Evolutionary conservation across 73 alveolate species (phyloP), one percentile per base, ranked within the genome.

Genomic region (Paramecium octaurelia): DNA sequence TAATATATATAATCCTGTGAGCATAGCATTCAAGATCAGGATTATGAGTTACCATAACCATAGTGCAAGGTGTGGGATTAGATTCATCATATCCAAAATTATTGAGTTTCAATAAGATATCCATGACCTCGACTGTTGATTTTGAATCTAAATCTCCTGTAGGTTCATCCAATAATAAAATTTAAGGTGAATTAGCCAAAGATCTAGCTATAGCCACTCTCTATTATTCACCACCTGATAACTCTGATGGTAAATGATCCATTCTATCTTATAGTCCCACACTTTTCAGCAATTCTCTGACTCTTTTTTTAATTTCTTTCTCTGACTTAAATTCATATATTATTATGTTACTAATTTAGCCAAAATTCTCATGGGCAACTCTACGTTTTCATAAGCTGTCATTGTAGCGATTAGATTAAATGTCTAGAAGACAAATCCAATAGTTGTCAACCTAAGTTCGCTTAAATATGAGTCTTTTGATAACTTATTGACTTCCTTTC

Each of bases 191-290:
- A 93, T 98, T 98, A 11, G 99, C 97, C 46, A 98, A 85, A 18
- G 99, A 98, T 84, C 99, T 86, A 5, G 99, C 99, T 50, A 98
- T 98, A 7, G 99, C 99, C 54, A 97, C 99, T 92, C 99, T 97
- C 91, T 98, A 96, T 85, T 97, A 97, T 89, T 98, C 99, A 59
- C 99, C 99, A 38, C 99, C 99, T 8, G 99, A 97, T 60, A 98
- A 94, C 69, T 98, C 99, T 44, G 99, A 95, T 20, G 99, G 99
- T 60, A 98, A 94, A 92, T 98, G 99, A 58, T 97, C 99, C 97
- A 97, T 93, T 94, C 99, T 97, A 94, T 97, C 99, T 69, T 98
- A 97, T 21, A 98, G 88, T 0, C 99, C 99, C 4, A 98, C 99
- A 92, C 99, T 92, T 94, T 93, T 96, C 59, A 97, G 92, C 35